phyloP scores from a whole-genome alignment of 225 moss, liverwort and hornwort species.

The Sphagnum tenellum region DNA sequence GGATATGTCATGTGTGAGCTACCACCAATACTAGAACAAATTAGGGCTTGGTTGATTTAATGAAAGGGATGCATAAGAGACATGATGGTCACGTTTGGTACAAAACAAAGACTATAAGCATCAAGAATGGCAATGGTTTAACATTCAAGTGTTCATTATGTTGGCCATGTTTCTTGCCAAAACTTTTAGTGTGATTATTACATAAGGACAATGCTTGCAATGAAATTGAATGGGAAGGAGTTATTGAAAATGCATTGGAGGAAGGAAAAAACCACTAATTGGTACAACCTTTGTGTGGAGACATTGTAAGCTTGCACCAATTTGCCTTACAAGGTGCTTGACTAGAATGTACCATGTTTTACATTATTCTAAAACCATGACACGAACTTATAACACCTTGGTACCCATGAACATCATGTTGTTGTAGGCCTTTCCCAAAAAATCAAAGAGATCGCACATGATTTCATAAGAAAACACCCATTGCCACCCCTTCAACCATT shows the following conservation, averaged over 20 bases:
- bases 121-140: neutral
- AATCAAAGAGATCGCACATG: too few relatives aligned
- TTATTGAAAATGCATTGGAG: neutral
- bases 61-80: neutral
- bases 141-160: neutral
- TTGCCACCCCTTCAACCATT: too few relatives aligned
- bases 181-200: neutral
- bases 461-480: too few relatives aligned
- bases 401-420: too few relatives aligned
- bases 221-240: neutral
- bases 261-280: neutral
- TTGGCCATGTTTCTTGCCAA: neutral
- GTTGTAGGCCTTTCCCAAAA: too few relatives aligned
- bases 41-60: neutral
- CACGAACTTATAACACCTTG: too few relatives aligned
- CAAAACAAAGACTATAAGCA: conserved; percentile 2
- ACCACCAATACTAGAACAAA: neutral
- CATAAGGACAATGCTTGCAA: neutral
- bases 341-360: too few relatives aligned
- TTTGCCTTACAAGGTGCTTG: too few relatives aligned
- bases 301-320: too few relatives aligned
- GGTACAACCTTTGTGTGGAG: neutral
- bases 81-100: conserved; percentile 5
- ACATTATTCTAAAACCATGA: neutral
- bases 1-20: neutral